Base-by-base conservation (phyloP, 768 basidiomycete genomes). In the Mycena pura region DNA sequence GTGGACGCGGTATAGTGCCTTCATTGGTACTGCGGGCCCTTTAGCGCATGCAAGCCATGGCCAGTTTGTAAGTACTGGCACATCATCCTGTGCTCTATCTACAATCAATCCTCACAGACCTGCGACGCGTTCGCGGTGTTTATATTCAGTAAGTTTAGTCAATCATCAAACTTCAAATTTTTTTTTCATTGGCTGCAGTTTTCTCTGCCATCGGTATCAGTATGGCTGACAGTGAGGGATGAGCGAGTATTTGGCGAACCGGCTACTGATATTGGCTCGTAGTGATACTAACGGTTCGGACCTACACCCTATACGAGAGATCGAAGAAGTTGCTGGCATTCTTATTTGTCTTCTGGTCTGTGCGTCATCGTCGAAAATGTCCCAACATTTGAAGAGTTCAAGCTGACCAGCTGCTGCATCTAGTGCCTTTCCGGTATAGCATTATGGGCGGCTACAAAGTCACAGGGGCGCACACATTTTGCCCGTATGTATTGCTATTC, bases 261-360 rank as follows among this genome's bases (percentile, higher is more conserved):
- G n/a, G n/a, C n/a, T n/a, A n/a, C n/a, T n/a, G n/a, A n/a, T n/a
- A n/a, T n/a, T n/a, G n/a, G n/a, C n/a, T n/a, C 3, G 21, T 19
- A 59, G 57, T 59, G 8, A 46, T 59, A 21, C 15, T 59, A 7
- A 59, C 52, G 57, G 43, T 59, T 31, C 41, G 57, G 11, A 59
- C 57, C 8, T 59, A 59, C 43, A 59, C 57, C 3, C 34, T 59
- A 6, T 59, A 59, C 14, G 57, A 59, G 27, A 36, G 57, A 31
- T 59, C 57, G 9, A 59, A 46, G 27, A 59, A 44, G 39, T 51
- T 59, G 34, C 49, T 59, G 34, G 32, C 34, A 14, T 59, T 59
- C 44, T 59, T 59, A 34, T 59, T 52, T 15, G 24, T 52, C 14
- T 14, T 59, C 25, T 59, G 57, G 57, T 59, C 52, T 52, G 49